Evolutionary conservation across 139 green algal genomes (phyloP).

Genomic region (Chlorella vulgaris): DNA sequence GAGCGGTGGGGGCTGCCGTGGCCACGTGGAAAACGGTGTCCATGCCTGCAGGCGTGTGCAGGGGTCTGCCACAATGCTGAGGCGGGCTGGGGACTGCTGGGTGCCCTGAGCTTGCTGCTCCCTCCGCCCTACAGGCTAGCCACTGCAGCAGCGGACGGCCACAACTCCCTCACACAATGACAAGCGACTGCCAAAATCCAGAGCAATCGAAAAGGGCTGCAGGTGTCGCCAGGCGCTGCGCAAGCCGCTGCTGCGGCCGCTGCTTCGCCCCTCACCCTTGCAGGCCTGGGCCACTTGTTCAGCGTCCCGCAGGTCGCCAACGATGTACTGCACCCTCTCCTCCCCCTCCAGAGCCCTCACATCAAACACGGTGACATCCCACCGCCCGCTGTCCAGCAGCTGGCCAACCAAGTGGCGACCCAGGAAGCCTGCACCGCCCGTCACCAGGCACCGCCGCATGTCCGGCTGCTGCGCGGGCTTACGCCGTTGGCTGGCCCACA

Average conservation of each 20-base stretch:
- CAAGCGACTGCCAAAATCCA: too few species aligned
- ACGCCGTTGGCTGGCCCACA: background rate
- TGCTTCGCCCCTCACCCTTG: conserved; percentile 37
- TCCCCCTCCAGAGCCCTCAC: conserved; percentile 51
- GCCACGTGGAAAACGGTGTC: conserved; percentile 90
- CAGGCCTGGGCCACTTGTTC: conserved; percentile 52
- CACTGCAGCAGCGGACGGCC: too few species aligned
- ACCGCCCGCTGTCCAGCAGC: conserved; percentile 67
- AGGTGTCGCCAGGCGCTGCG: too few species aligned
- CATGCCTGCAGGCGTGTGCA: conserved; percentile 35
- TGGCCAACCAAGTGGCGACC: conserved; percentile 78
- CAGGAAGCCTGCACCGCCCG: conserved; percentile 85
- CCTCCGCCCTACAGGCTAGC: too few species aligned
- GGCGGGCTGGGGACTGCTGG: too few species aligned
- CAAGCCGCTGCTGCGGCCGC: too few species aligned
- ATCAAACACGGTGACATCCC: conserved; percentile 80
- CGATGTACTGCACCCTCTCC: conserved; percentile 40
- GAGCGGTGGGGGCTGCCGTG: conserved; percentile 76
- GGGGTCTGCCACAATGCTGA: background rate
- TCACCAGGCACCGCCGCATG: conserved; percentile 67
- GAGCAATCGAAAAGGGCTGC: too few species aligned
- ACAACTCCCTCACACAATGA: too few species aligned
- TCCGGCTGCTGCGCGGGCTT: background rate
- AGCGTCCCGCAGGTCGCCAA: conserved; percentile 68
- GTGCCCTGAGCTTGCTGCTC: too few species aligned